A percentile compares a stretch with the other conserved stretches of the same genome.
Conservation (phyloP, 306 rosid species). For the Notholithocarpus densiflorus region DNA sequence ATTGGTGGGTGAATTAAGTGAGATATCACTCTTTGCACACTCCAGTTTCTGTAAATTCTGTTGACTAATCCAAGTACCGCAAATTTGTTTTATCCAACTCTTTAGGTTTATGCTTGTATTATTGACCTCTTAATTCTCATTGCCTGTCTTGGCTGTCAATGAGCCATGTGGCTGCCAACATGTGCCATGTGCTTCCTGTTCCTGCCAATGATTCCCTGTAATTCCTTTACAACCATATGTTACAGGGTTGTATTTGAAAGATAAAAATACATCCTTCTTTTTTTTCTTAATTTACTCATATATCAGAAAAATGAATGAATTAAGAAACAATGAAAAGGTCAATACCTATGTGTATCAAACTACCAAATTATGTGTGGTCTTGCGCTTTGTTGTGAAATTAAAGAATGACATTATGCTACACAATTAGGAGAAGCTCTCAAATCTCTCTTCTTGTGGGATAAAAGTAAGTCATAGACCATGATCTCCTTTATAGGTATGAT, state of each 20-base stretch:
- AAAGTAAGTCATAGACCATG: too few species aligned
- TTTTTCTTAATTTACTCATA: too few species aligned
- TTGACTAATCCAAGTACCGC: neutral
- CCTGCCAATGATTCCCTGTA: neutral
- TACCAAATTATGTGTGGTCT: too few species aligned
- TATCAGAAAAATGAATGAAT: neutral
- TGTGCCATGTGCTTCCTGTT: constrained; percentile 29
- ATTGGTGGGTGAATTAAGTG: too few species aligned
- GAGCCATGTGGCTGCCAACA: constrained; percentile 25
- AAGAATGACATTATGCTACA: too few species aligned
- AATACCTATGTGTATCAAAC: too few species aligned
- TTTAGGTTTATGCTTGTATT: neutral
- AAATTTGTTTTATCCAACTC: neutral
- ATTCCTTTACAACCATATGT: neutral
- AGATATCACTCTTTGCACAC: neutral
- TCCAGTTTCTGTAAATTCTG: neutral
- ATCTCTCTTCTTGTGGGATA: too few species aligned
- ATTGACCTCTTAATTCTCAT: neutral
- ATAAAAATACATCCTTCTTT: neutral
- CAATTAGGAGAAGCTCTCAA: too few species aligned
- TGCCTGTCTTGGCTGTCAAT: neutral
- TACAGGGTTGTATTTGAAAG: neutral
- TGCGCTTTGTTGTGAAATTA: too few species aligned
- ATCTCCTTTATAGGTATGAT: constrained; percentile 9
- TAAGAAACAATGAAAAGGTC: neutral